Percentiles rank a stretch among this genome's conserved stretches.
Evolutionary conservation across 2,329 filamentous ascomycete genomes (phyloP).

Genomic region (Grosmannia huntii): DNA sequence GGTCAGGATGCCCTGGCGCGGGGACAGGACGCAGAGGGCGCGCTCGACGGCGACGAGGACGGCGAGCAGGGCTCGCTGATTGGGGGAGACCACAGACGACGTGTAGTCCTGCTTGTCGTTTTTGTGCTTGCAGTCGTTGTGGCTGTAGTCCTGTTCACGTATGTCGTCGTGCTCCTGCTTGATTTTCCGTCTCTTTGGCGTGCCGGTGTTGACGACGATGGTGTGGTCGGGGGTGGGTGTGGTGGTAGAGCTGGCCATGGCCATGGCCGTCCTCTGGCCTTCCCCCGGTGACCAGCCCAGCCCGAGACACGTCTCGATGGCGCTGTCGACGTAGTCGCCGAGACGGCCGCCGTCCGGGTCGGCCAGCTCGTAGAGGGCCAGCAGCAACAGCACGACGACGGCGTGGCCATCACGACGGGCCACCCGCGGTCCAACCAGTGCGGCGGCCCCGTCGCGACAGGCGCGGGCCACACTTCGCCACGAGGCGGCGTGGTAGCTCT

Average conservation of each 20-base stretch:
- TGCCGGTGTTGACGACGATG: not conserved
- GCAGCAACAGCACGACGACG: not conserved
- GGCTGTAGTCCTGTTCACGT: no score
- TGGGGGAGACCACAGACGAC: not conserved
- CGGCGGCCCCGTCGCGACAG: not conserved
- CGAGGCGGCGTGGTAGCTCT: not conserved
- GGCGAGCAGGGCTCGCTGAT: not conserved
- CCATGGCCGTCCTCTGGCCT: not conserved
- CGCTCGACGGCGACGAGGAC: not conserved
- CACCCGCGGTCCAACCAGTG: not conserved
- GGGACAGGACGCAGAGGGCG: not conserved
- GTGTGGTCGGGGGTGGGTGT: not conserved
- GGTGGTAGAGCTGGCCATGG: not conserved
- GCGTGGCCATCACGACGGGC: not conserved
- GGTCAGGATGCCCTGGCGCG: not conserved
- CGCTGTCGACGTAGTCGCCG: not conserved
- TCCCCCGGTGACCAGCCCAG: not conserved
- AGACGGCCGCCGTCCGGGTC: not conserved
- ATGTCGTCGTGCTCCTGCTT: not conserved
- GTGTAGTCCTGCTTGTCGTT: not conserved
- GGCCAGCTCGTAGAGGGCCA: constrained; percentile 1
- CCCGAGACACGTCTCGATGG: not conserved
- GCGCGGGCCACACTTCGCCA: not conserved
- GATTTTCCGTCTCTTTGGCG: not conserved
- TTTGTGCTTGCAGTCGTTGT: no score